Percentiles rank a stretch among this genome's conserved stretches.
Conservation (phyloP, 768 basidiomycete genomes). For the Termitomyces sp. region DNA sequence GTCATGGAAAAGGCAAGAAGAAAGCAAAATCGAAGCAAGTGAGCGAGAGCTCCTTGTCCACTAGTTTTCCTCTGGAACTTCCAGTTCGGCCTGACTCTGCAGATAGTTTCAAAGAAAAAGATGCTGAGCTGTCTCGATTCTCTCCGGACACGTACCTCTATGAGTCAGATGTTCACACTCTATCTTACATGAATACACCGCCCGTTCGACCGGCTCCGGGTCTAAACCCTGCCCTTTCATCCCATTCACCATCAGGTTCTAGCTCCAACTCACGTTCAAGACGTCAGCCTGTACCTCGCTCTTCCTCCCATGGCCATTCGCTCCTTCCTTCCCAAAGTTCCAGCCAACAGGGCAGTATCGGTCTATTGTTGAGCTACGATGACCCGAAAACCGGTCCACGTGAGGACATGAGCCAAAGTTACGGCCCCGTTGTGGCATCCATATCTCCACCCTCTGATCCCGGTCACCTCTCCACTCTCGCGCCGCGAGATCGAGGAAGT, state of each 20-base stretch:
- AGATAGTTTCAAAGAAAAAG: conserved; percentile 24
- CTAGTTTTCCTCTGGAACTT: conserved; percentile 34
- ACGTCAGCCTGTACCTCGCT: conserved; percentile 20
- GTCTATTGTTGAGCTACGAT: conserved; percentile 22
- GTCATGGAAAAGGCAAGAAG: conserved; percentile 37
- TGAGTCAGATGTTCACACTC: conserved; percentile 18
- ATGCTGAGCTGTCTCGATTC: conserved; percentile 16
- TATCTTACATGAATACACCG: conserved; percentile 27
- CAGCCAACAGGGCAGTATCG: conserved; percentile 17
- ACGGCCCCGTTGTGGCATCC: not conserved
- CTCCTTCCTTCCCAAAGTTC: conserved; percentile 15
- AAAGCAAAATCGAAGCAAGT: conserved; percentile 26
- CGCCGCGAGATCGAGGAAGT: conserved; percentile 21
- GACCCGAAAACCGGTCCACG: conserved; percentile 7
- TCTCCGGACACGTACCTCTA: conserved; percentile 4
- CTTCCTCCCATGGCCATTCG: conserved; percentile 28
- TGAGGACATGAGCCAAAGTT: conserved; percentile 1
- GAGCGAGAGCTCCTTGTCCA: conserved; percentile 34
- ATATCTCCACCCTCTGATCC: conserved; percentile 2
- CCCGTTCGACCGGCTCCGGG: conserved; percentile 11
- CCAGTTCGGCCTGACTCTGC: conserved; percentile 27
- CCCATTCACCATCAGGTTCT: conserved; percentile 29
- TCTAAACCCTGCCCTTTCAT: conserved; percentile 26
- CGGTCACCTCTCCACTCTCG: conserved; percentile 4
- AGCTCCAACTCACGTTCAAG: conserved; percentile 20